Base-by-base conservation (phyloP, 345 rosid species). In the Boechera retrofracta region DNA sequence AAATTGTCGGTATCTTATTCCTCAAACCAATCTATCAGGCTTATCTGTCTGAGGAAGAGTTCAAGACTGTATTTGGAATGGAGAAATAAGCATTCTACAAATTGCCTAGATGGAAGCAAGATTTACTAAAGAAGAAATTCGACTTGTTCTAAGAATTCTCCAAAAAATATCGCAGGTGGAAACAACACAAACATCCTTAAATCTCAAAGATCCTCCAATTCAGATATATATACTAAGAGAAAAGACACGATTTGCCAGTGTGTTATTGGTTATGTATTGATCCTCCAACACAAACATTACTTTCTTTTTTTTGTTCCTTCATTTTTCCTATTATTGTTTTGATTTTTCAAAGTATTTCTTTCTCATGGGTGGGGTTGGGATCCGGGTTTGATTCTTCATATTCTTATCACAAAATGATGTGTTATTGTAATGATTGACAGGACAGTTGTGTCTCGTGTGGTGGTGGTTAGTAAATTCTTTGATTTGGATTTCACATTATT, bases 31-130 rank as follows among this genome's bases (percentile, higher is more conserved):
- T 61, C 55, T 49, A 8, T 12, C 85, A 91, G 98, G 89, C 94
- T 7, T 93, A 93, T 71, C 85, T 93, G 48, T 84, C 91, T 4
- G 89, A 79, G 1, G 91, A 87, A 69, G 98, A 93, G 70, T 93
- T 93, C 69, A 82, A 84, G 82, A 67, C 80, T 18, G 74, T 91
- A 51, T 86, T 93, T 16, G 90, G 96, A 31, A 86, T 85, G 84
- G 24, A 79, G 63, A 93, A 89, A 81, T 94, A 83, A 82, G 87
- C 80, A 68, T 93, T 93, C 62, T 82, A 89, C 72, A 86, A 86
- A 72, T 69, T 88, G 78, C 98, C 98, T 4, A 85, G 84, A 80
- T 93, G 98, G 98, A 93, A 93, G 87, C 97, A 93, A 86, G 97
- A 93, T 79, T 72, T 89, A 78, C 88, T 70, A 80, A 93, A 93